Percentiles rank a stretch among this genome's conserved stretches.
These are phyloP conservation scores for Candida boidinii DNA, from an alignment of 805 yeast species.

Conservation along the genomic window DNA sequence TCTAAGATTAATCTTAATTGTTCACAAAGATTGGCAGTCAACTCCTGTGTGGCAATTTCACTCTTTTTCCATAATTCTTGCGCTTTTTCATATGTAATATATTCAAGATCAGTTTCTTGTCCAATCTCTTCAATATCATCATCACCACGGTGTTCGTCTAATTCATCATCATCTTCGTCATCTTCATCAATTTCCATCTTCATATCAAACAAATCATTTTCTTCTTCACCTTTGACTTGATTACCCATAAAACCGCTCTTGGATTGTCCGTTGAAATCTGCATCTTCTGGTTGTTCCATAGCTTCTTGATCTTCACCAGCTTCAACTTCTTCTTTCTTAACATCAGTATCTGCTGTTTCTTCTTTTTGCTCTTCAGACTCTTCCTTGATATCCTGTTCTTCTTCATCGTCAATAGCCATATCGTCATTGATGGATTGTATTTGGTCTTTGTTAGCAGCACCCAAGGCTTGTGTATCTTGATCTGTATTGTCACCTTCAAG, in stretches of 20 bases:
- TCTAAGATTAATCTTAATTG: slow-evolving; percentile 88
- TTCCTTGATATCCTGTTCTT: slow-evolving; percentile 24
- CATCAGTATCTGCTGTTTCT: slow-evolving; percentile 20
- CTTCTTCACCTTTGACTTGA: slow-evolving; percentile 8
- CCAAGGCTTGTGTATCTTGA: slow-evolving; percentile 83
- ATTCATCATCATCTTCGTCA: slow-evolving; percentile 24
- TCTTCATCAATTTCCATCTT: slow-evolving; percentile 27
- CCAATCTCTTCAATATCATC: slow-evolving; percentile 11
- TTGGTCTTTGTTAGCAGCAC: slow-evolving; percentile 79
- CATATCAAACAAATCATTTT: slow-evolving; percentile 39
- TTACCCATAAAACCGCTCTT: slow-evolving; percentile 13
- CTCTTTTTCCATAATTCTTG: slow-evolving; percentile 74
- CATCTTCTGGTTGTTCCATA: slow-evolving; percentile 12
- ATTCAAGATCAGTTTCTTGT: slow-evolving; percentile 11
- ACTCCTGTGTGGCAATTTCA: slow-evolving; percentile 78
- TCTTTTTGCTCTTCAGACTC: slow-evolving; percentile 20
- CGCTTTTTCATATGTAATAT: slow-evolving; percentile 44
- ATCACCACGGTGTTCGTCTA: slow-evolving; percentile 10
- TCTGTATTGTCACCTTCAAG: slow-evolving; percentile 73
- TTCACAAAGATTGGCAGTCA: slow-evolving; percentile 83
- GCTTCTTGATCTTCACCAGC: slow-evolving; percentile 19
- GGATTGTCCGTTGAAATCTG: slow-evolving; percentile 9
- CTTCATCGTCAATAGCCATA: slow-evolving; percentile 72
- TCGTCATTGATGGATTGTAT: slow-evolving; percentile 70
- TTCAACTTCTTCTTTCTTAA: slow-evolving; percentile 21